These are phyloP conservation scores for Cryphonectria parasitica DNA, from an alignment of 2,329 filamentous ascomycete genomes.

Conservation along the genomic window DNA sequence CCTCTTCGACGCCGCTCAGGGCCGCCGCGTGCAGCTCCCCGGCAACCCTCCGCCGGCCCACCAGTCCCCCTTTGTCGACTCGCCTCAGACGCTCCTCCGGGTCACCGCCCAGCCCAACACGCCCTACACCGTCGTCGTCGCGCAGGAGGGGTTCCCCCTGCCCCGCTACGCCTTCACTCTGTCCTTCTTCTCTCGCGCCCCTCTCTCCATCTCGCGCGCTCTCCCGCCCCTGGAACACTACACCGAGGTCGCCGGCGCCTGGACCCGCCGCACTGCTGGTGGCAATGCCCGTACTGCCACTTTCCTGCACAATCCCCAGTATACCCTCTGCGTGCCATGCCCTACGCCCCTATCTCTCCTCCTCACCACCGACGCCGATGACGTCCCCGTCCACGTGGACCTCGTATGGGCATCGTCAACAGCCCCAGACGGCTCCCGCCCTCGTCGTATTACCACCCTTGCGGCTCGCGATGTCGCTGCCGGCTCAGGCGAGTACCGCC, in stretches of 20 bases:
- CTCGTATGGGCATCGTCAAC: slow-evolving; percentile 74
- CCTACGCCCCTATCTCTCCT: slow-evolving; percentile 71
- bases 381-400: slow-evolving; percentile 82
- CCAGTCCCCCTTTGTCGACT: slow-evolving; percentile 87
- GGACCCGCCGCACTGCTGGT: slow-evolving; percentile 80
- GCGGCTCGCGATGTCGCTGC: slow-evolving; percentile 77
- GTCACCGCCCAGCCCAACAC: slow-evolving; percentile 57
- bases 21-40: slow-evolving; percentile 73
- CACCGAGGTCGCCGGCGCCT: slow-evolving; percentile 65
- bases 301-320: slow-evolving; percentile 90
- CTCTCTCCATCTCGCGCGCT: slow-evolving; percentile 66
- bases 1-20: slow-evolving; percentile 66
- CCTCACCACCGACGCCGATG: slow-evolving; percentile 67
- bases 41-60: slow-evolving; percentile 65
- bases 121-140: slow-evolving; percentile 65
- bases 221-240: slow-evolving; percentile 61
- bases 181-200: slow-evolving; percentile 73
- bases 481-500: slow-evolving; percentile 87
- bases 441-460: slow-evolving; percentile 68
- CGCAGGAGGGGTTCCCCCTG: slow-evolving; percentile 74
- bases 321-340: slow-evolving; percentile 63
- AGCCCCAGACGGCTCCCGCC: slow-evolving; percentile 44
- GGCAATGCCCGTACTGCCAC: slow-evolving; percentile 77
- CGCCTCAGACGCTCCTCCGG: slow-evolving; percentile 85
- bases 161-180: slow-evolving; percentile 83